A percentile compares a stretch with the other conserved stretches of the same genome.
Conservation (phyloP, 139 green algal genomes). For the Spirogloea muscicola region DNA sequence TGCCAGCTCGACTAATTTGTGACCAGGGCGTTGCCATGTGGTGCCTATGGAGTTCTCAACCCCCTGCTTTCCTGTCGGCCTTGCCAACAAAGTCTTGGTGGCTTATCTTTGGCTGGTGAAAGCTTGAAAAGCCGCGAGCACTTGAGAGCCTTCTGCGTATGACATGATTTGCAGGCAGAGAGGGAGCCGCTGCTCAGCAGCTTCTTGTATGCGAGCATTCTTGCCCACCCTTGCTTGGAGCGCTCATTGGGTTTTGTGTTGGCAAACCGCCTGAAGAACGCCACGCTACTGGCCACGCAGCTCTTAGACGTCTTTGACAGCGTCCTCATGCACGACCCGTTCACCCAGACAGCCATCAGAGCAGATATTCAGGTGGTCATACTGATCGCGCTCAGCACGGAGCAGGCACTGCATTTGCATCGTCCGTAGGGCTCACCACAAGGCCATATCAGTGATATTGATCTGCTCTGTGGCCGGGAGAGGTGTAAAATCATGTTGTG, state of each 20-base stretch:
- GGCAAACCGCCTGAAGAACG: slow-evolving; percentile 85
- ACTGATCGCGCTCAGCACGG: no score
- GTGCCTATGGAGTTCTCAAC: neutral
- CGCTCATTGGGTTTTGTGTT: slow-evolving; percentile 84
- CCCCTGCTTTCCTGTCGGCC: no score
- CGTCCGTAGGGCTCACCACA: no score
- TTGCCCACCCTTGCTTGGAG: slow-evolving; percentile 82
- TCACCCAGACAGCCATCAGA: slow-evolving; percentile 31
- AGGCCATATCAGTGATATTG: no score
- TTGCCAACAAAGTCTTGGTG: no score
- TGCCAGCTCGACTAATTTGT: neutral
- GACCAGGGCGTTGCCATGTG: neutral
- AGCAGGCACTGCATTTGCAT: neutral
- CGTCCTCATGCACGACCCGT: slow-evolving; percentile 41
- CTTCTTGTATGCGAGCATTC: slow-evolving; percentile 88
- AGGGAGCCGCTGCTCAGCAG: slow-evolving; percentile 81
- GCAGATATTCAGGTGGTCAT: slow-evolving; percentile 43
- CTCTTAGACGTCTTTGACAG: slow-evolving; percentile 84
- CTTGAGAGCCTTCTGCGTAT: no score
- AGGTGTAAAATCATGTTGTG: no score
- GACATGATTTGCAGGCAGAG: slow-evolving; percentile 31
- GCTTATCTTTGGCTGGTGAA: no score
- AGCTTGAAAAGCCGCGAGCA: no score
- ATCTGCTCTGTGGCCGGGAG: no score
- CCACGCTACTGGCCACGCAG: slow-evolving; percentile 87